Conservation (phyloP, 441 rosid species). For the Pelargonium cotyledonis region DNA sequence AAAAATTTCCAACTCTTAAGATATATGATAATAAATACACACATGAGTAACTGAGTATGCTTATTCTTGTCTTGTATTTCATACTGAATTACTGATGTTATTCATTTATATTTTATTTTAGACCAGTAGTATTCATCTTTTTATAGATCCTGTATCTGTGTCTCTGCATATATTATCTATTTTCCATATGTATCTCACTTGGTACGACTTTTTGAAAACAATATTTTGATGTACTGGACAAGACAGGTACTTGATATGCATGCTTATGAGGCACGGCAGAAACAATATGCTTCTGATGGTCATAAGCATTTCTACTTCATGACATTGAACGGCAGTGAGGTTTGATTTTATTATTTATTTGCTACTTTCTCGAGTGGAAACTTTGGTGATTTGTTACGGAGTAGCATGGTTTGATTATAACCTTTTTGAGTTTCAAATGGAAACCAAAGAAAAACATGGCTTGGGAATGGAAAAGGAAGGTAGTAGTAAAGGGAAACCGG, state of each 20-base stretch:
- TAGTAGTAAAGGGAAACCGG: not conserved
- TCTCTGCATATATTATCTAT: not conserved
- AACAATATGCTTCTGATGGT: conserved; percentile 80
- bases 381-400: not conserved
- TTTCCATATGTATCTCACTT: not conserved
- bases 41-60: no score
- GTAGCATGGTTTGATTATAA: not conserved
- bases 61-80: no score
- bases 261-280: conserved; percentile 71
- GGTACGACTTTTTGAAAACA: not conserved
- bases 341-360: conserved; percentile 24
- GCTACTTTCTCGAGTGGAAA: conserved; percentile 3
- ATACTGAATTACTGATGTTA: not conserved
- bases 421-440: not conserved
- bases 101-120: not conserved
- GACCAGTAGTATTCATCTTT: not conserved
- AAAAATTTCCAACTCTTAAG: not conserved
- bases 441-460: conserved; percentile 2
- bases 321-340: conserved; percentile 98
- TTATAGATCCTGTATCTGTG: not conserved
- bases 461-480: not conserved
- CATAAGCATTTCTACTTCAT: conserved; percentile 99
- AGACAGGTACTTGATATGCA: conserved; percentile 93
- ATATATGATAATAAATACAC: no score
- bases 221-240: conserved; percentile 18